These are phyloP conservation scores for Ampelocalamus luodianensis DNA, from an alignment of 176 grass and related monocot species.

Conservation along the genomic window DNA sequence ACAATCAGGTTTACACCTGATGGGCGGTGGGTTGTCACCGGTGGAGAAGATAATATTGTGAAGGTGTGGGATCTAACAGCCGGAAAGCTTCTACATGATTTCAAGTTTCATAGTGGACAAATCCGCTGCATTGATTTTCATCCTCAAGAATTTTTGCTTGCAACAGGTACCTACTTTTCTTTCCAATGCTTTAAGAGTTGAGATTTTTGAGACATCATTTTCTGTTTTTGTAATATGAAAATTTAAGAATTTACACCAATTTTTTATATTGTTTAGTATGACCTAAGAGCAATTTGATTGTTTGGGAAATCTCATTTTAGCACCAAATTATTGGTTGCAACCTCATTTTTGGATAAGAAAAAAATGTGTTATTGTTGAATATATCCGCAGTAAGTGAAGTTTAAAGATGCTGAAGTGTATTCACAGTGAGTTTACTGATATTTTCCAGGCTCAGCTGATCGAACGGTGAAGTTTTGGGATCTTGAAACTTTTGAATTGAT, in stretches of 20 bases:
- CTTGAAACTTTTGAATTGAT: conserved; percentile 99
- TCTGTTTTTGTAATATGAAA: conserved; percentile 20
- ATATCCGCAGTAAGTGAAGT: background rate
- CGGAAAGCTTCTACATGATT: conserved; percentile 96
- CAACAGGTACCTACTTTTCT: conserved; percentile 67
- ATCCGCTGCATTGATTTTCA: conserved; percentile 89
- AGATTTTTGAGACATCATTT: background rate
- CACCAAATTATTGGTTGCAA: too few species aligned
- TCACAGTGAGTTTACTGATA: conserved; percentile 31
- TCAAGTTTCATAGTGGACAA: conserved; percentile 84
- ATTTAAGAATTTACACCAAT: conserved; percentile 1
- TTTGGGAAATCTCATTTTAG: background rate
- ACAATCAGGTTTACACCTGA: conserved; percentile 94
- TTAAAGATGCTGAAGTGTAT: conserved; percentile 34
- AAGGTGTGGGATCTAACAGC: conserved; percentile 99
- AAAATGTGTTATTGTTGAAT: background rate
- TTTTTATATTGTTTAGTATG: conserved; percentile 13
- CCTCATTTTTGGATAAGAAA: background rate
- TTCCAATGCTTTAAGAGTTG: conserved; percentile 7
- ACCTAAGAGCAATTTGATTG: background rate
- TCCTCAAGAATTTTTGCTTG: conserved; percentile 95
- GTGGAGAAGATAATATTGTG: conserved; percentile 89
- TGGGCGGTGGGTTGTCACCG: conserved; percentile 97
- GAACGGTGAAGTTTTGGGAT: conserved; percentile 96
- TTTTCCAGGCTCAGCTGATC: conserved; percentile 81